Percentiles rank a stretch among this genome's conserved stretches.
These are phyloP conservation scores for Pythium grandisporangium DNA, from an alignment of 352 stramenopile genomes.

Conservation along the genomic window DNA sequence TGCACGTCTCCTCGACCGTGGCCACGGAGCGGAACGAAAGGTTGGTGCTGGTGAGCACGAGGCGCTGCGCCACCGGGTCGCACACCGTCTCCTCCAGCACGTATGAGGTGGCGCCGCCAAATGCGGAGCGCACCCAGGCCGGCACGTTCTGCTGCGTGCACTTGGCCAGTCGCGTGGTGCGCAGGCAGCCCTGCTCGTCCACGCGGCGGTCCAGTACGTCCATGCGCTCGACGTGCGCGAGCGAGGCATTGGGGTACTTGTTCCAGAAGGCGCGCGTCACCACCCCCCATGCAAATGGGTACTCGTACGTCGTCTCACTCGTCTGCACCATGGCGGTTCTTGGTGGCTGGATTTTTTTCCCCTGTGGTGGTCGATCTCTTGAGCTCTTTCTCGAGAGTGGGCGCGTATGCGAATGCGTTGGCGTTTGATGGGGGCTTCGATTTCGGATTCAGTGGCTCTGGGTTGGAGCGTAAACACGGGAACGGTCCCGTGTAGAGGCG, in stretches of 20 bases:
- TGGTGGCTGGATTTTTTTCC: too few species aligned
- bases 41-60: constrained; percentile 80
- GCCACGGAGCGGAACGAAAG: constrained; percentile 67
- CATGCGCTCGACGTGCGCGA: constrained; percentile 74
- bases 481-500: too few species aligned
- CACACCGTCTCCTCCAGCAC: constrained; percentile 79
- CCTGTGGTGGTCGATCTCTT: too few species aligned
- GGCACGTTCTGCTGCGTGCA: constrained; percentile 70
- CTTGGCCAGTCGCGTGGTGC: constrained; percentile 64
- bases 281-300: constrained; percentile 78
- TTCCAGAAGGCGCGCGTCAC: constrained; percentile 85
- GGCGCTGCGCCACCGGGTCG: constrained; percentile 45
- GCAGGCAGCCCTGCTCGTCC: constrained; percentile 52
- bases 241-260: constrained; percentile 80
- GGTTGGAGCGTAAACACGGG: too few species aligned
- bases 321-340: constrained; percentile 85
- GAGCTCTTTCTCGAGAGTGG: too few species aligned
- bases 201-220: constrained; percentile 72
- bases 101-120: constrained; percentile 67
- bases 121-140: constrained; percentile 50
- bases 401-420: too few species aligned
- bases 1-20: constrained; percentile 75
- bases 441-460: too few species aligned
- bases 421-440: too few species aligned
- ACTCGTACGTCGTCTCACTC: constrained; percentile 64